Evolutionary conservation across 2,329 filamentous ascomycete genomes (phyloP).

Genomic region (Fusarium redolens): DNA sequence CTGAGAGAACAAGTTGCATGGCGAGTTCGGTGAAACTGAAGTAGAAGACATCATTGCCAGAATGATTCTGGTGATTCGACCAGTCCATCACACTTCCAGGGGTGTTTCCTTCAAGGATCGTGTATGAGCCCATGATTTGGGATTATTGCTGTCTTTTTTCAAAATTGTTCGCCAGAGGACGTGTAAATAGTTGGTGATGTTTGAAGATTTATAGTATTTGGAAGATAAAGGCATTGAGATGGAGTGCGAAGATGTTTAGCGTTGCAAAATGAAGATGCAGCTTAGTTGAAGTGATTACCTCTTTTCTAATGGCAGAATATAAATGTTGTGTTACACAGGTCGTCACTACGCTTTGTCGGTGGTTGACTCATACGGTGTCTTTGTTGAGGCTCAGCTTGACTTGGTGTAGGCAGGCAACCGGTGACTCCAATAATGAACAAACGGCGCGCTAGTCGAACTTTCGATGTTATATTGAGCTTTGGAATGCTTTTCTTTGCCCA

Average conservation of each 20-base stretch:
- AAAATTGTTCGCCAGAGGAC: neutral
- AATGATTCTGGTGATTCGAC: neutral
- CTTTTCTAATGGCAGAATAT: neutral
- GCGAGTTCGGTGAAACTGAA: slow-evolving; percentile 14
- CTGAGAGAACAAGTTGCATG: slow-evolving; percentile 11
- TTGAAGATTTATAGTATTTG: neutral
- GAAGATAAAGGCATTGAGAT: neutral
- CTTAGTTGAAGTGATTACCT: neutral
- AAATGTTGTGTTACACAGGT: neutral
- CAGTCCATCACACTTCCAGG: slow-evolving; percentile 12
- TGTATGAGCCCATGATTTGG: neutral
- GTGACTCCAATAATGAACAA: neutral
- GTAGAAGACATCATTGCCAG: neutral
- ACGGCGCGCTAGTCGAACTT: neutral
- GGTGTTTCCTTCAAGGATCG: neutral
- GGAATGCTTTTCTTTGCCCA: neutral
- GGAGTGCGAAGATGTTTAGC: neutral
- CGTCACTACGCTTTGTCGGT: neutral
- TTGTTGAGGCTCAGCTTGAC: neutral
- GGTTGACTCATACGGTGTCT: slow-evolving; percentile 16
- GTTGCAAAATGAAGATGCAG: neutral
- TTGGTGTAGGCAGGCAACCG: neutral
- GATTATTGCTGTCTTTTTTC: neutral
- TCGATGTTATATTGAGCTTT: neutral
- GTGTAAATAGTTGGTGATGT: neutral